phyloP scores from a whole-genome alignment of 164 flowering plant species.

The Cinnamomum chago region DNA sequence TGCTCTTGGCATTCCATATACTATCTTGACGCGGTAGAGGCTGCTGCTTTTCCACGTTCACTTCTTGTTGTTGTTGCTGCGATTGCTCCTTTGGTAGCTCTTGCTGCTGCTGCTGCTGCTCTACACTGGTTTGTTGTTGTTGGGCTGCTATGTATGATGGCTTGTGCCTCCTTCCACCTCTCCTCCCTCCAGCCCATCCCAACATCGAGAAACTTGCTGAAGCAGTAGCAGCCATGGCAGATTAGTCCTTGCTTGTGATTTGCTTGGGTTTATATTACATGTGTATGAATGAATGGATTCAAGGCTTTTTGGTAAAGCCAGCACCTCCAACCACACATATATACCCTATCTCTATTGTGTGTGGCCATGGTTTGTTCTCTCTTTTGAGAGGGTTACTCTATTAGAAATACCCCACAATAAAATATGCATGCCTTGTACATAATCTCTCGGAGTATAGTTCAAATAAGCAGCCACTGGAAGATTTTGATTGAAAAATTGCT shows the following conservation, averaged over 20 bases:
- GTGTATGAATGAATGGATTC: not conserved
- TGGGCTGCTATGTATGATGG: conserved; percentile 1
- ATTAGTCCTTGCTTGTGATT: not conserved
- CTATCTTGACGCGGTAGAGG: not conserved
- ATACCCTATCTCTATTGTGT: not conserved
- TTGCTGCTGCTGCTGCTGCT: too few species aligned
- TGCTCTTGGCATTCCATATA: conserved; percentile 38
- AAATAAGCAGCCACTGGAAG: too few species aligned
- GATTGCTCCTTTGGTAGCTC: too few species aligned
- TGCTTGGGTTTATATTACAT: not conserved
- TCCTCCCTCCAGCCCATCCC: conserved; percentile 3
- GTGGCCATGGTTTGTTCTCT: not conserved
- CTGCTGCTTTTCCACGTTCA: not conserved
- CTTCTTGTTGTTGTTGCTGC: too few species aligned
- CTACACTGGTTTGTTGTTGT: conserved; percentile 1
- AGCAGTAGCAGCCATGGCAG: conserved; percentile 8
- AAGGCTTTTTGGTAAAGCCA: not conserved
- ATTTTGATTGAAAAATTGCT: too few species aligned
- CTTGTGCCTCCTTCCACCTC: too few species aligned
- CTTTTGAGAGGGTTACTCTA: not conserved
- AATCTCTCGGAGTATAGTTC: too few species aligned
- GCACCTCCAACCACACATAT: not conserved
- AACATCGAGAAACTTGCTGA: conserved; percentile 5
- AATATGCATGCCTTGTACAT: too few species aligned
- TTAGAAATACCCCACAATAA: too few species aligned